These are phyloP conservation scores for Handroanthus guayacan DNA, from an alignment of 257 asterid genomes.

Conservation along the genomic window DNA sequence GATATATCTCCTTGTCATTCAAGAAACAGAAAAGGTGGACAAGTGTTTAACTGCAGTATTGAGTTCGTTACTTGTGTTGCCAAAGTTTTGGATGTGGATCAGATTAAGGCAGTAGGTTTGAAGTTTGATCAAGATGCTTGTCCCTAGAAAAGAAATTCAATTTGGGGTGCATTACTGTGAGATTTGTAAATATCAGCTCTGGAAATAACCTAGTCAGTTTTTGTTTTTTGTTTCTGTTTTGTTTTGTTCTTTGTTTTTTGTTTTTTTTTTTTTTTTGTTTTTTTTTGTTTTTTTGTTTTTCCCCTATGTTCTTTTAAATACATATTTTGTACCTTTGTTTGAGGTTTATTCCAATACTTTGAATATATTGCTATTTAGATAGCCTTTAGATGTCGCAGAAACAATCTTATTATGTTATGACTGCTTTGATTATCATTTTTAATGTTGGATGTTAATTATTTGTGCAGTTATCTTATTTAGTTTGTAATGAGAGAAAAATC, in stretches of 20 bases:
- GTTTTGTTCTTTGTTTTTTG: not conserved
- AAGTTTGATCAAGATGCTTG: constrained; percentile 39
- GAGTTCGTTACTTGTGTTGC: constrained; percentile 31
- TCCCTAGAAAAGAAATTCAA: constrained; percentile 35
- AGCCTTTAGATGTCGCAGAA: constrained; percentile 4
- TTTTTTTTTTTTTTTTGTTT: not conserved
- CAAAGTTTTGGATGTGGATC: constrained; percentile 33
- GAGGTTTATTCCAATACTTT: constrained; percentile 4
- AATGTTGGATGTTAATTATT: not conserved
- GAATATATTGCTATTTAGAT: not conserved
- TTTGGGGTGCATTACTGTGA: constrained; percentile 29
- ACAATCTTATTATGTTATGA: not conserved
- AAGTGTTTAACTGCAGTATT: constrained; percentile 18
- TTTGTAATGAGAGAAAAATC: constrained; percentile 4
- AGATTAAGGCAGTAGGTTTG: constrained; percentile 30
- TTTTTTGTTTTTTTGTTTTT: no score
- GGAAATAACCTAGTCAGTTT: not conserved
- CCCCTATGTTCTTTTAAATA: no score
- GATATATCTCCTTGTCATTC: not conserved
- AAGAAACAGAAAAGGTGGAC: constrained; percentile 16
- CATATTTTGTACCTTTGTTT: not conserved
- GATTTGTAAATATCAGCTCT: constrained; percentile 9
- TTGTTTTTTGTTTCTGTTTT: not conserved
- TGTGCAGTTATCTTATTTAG: not conserved
- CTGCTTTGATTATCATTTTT: not conserved